Evolutionary conservation across 78 protist species (phyloP).

Genomic region (Bodo saltans): DNA sequence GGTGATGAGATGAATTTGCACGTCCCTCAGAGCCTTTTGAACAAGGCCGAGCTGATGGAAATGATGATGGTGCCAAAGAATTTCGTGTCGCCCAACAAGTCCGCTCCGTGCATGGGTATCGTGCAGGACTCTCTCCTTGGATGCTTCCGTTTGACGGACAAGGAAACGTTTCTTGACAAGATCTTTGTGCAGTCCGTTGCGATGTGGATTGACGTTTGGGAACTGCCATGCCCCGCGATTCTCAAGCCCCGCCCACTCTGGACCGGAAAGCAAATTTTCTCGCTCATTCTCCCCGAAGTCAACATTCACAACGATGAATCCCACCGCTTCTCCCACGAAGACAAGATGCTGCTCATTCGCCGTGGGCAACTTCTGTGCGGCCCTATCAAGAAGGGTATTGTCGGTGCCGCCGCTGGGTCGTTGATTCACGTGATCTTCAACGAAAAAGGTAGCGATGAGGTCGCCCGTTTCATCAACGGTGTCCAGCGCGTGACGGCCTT

Average conservation of each 20-base stretch:
- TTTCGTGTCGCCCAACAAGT: conserved; percentile 94
- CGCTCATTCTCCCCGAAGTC: conserved; percentile 77
- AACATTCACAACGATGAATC: conserved; percentile 37
- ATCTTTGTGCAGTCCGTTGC: conserved; percentile 85
- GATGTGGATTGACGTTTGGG: conserved; percentile 86
- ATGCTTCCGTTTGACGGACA: conserved; percentile 66
- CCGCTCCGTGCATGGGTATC: conserved; percentile 98
- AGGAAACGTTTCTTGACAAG: conserved; percentile 83
- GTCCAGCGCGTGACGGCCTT: conserved; percentile 79
- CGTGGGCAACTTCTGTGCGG: conserved; percentile 84
- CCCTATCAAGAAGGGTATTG: conserved; percentile 65
- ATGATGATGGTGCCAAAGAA: conserved; percentile 96
- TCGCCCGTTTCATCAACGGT: conserved; percentile 66
- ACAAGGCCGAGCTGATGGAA: conserved; percentile 82
- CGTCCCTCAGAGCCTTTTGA: conserved; percentile 90
- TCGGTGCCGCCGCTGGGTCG: conserved; percentile 63
- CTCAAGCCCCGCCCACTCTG: conserved; percentile 93
- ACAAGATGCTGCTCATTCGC: conserved; percentile 82
- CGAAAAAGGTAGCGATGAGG: conserved; percentile 84
- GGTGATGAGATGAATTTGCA: conserved; percentile 99
- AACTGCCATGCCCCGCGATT: conserved; percentile 96
- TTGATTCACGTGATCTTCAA: conserved; percentile 84
- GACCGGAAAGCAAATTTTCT: conserved; percentile 98
- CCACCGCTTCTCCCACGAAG: conserved; percentile 44
- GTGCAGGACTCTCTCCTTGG: conserved; percentile 97